Evolutionary conservation across 208 protist species (phyloP).

Genomic region (Leptomonas pyrrhocoris): DNA sequence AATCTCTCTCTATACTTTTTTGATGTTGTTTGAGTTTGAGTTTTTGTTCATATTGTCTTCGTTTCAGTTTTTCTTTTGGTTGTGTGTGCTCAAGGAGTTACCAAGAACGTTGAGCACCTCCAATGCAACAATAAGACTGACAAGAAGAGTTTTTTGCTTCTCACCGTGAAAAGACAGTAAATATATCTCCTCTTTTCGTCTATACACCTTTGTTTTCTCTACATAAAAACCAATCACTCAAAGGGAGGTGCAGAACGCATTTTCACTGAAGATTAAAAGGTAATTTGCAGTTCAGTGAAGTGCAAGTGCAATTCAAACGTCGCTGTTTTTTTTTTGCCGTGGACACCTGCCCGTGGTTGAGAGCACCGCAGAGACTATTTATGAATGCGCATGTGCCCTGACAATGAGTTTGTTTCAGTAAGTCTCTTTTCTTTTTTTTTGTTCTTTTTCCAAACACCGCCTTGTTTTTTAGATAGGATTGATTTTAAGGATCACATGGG

Average conservation of each 20-base stretch:
- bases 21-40: neutral
- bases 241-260: neutral
- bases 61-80: neutral
- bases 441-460: neutral
- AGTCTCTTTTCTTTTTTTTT: conserved; percentile 8
- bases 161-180: neutral
- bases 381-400: conserved; percentile 1
- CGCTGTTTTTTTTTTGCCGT: neutral
- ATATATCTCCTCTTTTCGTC: neutral
- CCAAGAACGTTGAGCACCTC: neutral
- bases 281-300: too few species aligned
- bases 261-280: too few species aligned
- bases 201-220: neutral
- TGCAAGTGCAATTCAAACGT: neutral
- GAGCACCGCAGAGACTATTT: neutral
- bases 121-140: neutral
- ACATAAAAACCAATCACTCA: neutral
- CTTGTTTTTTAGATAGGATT: conserved; percentile 20
- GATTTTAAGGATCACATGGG: conserved; percentile 2
- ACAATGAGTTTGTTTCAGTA: neutral
- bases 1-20: neutral
- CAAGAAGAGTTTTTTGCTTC: neutral
- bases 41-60: neutral
- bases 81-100: neutral
- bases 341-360: neutral